Percentiles rank a stretch among this genome's conserved stretches.
Conservation (phyloP, 768 basidiomycete genomes). For the Candolleomyces aberdarensis region DNA sequence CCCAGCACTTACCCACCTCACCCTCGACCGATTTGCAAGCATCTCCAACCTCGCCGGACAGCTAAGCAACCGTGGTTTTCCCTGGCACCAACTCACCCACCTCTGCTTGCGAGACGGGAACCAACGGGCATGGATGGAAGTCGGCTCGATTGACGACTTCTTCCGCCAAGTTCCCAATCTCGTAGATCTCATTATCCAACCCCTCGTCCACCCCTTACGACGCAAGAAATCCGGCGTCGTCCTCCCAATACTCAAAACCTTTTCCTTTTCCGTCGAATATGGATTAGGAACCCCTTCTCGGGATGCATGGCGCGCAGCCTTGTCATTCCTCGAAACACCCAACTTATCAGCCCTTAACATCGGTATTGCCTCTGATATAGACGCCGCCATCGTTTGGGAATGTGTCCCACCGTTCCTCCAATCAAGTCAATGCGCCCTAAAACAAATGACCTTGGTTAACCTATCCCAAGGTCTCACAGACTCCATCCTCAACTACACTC, state of each 20-base stretch:
- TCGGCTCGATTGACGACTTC: not conserved
- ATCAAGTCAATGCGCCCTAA: not conserved
- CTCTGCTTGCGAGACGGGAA: not conserved
- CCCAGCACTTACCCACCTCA: not conserved
- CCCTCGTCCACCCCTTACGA: not conserved
- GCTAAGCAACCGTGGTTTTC: not conserved
- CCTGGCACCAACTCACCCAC: not conserved
- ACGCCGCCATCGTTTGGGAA: not conserved
- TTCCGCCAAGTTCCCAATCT: not conserved
- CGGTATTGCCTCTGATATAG: not conserved
- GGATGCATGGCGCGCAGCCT: not conserved
- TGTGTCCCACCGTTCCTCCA: constrained; percentile 1
- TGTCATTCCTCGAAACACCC: not conserved
- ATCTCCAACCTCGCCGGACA: not conserved
- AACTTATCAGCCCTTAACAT: not conserved
- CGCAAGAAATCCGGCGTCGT: not conserved
- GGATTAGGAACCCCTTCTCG: not conserved
- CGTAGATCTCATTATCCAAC: not conserved
- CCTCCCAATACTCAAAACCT: not conserved
- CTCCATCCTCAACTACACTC: not conserved
- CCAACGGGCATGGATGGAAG: not conserved
- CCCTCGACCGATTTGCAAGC: not conserved
- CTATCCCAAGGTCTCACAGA: not conserved
- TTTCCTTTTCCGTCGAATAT: not conserved
- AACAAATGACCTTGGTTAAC: not conserved